A percentile compares a stretch with the other conserved stretches of the same genome.
Evolutionary conservation across 345 rosid genomes (phyloP).

Genomic region (Linum usitatissimum): DNA sequence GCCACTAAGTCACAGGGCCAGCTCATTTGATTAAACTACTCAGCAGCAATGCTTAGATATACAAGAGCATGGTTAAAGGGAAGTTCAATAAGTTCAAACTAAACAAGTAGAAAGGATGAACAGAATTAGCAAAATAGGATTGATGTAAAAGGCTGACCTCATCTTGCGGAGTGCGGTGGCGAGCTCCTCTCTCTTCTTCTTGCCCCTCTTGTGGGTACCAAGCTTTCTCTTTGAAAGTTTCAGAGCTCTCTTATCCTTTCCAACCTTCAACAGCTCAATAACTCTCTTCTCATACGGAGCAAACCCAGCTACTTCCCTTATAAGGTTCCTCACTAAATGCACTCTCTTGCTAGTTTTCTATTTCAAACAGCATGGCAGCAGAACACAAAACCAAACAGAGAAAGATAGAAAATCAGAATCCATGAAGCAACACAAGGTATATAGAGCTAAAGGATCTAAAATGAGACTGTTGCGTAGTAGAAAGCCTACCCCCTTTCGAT

Average conservation of each 20-base stretch:
- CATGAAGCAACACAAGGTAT: not conserved
- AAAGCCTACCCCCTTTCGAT: slow-evolving; percentile 32
- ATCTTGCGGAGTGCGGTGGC: slow-evolving; percentile 64
- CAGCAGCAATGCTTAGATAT: too few relatives aligned
- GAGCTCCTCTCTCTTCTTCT: slow-evolving; percentile 92
- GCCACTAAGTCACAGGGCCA: too few relatives aligned
- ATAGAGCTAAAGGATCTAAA: not conserved
- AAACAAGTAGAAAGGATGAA: too few relatives aligned
- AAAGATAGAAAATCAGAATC: not conserved
- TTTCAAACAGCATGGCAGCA: too few relatives aligned
- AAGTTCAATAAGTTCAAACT: too few relatives aligned
- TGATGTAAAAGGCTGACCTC: slow-evolving; percentile 26
- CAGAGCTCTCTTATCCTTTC: slow-evolving; percentile 81
- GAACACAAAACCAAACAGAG: too few relatives aligned
- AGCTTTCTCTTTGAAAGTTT: slow-evolving; percentile 83
- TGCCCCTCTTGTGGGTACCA: slow-evolving; percentile 91
- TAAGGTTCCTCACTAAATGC: slow-evolving; percentile 55
- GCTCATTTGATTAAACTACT: too few relatives aligned
- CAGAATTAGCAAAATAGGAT: not conserved
- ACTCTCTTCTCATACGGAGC: slow-evolving; percentile 91
- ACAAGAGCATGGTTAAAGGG: too few relatives aligned
- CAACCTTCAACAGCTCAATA: slow-evolving; percentile 77
- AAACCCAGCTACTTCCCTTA: slow-evolving; percentile 81
- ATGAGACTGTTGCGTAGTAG: too few relatives aligned
- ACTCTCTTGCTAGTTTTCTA: slow-evolving; percentile 87